Base-by-base conservation (phyloP, 169 alveolate species). In the Miamiensis avidus region DNA sequence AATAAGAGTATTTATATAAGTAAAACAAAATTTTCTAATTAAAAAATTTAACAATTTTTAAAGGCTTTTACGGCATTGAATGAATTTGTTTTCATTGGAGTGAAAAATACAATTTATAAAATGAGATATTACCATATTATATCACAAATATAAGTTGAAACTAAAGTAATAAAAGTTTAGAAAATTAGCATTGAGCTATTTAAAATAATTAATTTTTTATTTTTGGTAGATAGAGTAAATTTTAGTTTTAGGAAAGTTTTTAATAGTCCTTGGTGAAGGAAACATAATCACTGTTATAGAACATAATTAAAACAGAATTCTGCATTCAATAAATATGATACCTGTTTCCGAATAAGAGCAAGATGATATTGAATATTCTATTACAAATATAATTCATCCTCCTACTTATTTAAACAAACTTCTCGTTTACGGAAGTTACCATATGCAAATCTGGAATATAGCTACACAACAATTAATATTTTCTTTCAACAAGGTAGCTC, bases 81-180 rank as follows among this genome's bases (percentile, higher is more conserved):
- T 64, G 84, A 79, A 29, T 49, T 29, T 79, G 64, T 79, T 29
- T 79, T 49, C 64, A 72, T 79, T n/a, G 74, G 76, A 64, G 76
- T 79, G 6, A 79, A 79, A 79, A 79, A 79, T 65, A 31, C 31
- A 29, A 74, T 79, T 29, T 79, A 79, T 29, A 79, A 79, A 31
- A 79, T 79, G 84, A 34, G 84, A 49, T 74, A 79, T 79, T 79
- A 79, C 64, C 84, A 79, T 64, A 49, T 79, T n/a, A 34, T 79
- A 49, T 69, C 75, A 16, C 64, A 79, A 79, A 29, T 79, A 30
- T 34, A 34, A 72, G 29, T 79, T 34, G 31, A 79, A n/a, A 72
- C 65, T 29, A 79, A 79, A 20, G 31, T 79, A 28, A 64, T 30
- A 26, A 29, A 64, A 28, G 4, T 11, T 11, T 49, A 11, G 4